Evolutionary conservation across 2,329 filamentous ascomycete species (phyloP).

Genomic region (Phyllosticta citriasiana): DNA sequence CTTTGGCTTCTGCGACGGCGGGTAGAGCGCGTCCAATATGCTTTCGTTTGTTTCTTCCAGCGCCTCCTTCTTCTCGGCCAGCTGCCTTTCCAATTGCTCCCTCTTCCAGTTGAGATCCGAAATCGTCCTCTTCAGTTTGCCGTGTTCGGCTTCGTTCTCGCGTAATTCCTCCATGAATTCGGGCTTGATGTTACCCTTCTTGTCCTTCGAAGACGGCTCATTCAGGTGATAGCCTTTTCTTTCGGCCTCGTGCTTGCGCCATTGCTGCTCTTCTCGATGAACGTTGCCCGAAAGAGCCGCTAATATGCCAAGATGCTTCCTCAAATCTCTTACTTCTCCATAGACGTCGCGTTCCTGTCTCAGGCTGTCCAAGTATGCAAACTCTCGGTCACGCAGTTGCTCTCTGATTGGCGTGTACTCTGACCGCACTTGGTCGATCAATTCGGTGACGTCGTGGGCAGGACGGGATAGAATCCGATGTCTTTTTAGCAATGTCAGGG

Average conservation of each 20-base stretch:
- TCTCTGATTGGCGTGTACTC: neutral
- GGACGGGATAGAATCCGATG: neutral
- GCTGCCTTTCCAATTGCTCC: neutral
- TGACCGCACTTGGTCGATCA: neutral
- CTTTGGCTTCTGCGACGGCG: neutral
- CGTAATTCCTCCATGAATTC: neutral
- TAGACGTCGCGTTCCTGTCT: neutral
- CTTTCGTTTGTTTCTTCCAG: neutral
- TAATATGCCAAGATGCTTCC: neutral
- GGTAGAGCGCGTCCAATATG: neutral
- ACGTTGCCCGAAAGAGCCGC: neutral
- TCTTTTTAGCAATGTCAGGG: neutral
- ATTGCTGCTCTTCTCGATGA: neutral
- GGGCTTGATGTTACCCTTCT: too few relatives aligned
- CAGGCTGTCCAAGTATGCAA: neutral
- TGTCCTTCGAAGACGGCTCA: too few relatives aligned
- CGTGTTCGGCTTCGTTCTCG: neutral
- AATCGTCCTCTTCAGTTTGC: neutral
- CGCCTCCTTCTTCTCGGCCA: neutral
- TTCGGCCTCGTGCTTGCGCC: neutral
- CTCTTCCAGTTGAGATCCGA: neutral
- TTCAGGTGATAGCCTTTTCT: neutral
- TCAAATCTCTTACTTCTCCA: neutral
- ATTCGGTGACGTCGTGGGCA: neutral
- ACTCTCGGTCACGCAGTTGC: neutral